phyloP scores from a whole-genome alignment of 2,329 filamentous ascomycete species.

The Drechslera avenae region DNA sequence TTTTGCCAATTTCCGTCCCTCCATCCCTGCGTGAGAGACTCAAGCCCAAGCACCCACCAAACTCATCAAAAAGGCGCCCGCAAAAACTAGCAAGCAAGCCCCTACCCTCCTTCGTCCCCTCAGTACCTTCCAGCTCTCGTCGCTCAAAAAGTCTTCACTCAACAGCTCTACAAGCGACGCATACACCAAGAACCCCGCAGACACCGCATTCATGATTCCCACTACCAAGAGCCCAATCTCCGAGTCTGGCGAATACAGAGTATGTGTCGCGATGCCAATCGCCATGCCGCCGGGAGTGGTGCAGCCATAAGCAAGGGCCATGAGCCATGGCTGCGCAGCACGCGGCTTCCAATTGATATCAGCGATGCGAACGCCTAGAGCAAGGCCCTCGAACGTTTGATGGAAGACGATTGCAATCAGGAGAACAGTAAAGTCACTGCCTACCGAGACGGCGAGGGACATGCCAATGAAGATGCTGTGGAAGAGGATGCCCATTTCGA shows the following conservation, averaged over 20 bases:
- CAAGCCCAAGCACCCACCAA: slow-evolving; percentile 74
- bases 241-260: slow-evolving; percentile 78
- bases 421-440: slow-evolving; percentile 60
- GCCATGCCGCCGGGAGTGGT: slow-evolving; percentile 80
- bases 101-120: slow-evolving; percentile 65
- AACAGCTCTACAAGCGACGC: slow-evolving; percentile 83
- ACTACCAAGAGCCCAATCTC: slow-evolving; percentile 79
- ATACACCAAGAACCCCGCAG: slow-evolving; percentile 78
- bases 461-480: slow-evolving; percentile 68
- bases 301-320: slow-evolving; percentile 76
- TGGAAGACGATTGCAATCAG: slow-evolving; percentile 67
- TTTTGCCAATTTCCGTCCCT: background rate
- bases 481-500: slow-evolving; percentile 67
- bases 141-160: slow-evolving; percentile 80
- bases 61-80: slow-evolving; percentile 71
- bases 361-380: slow-evolving; percentile 82
- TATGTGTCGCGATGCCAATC: slow-evolving; percentile 77
- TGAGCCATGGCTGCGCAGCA: slow-evolving; percentile 62
- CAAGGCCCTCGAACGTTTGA: slow-evolving; percentile 86
- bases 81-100: slow-evolving; percentile 67
- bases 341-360: slow-evolving; percentile 63
- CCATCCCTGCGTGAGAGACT: background rate
- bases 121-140: slow-evolving; percentile 73
- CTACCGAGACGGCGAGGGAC: slow-evolving; percentile 61
- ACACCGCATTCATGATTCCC: slow-evolving; percentile 86